Percentiles rank a stretch among this genome's conserved stretches.
Conservation (phyloP, 495 filamentous ascomycete genomes). For the Neurospora hispaniola region DNA sequence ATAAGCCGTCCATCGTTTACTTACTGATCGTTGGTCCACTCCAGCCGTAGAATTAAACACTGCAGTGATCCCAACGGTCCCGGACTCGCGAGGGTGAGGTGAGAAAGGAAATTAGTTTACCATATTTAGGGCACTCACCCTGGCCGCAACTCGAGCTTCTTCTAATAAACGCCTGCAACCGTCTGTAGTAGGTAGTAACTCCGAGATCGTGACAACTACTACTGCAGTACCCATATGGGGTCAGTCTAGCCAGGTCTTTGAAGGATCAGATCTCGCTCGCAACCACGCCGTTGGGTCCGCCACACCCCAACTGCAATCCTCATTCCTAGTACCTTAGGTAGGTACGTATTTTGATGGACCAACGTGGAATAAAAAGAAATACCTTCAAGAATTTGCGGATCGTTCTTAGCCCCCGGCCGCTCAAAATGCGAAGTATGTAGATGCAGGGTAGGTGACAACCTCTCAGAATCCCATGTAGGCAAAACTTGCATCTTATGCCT, state of each 20-base stretch:
- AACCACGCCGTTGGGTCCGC: neutral
- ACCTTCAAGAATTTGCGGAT: no score
- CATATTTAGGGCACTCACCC: neutral
- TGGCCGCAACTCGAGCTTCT: neutral
- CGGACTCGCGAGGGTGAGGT: neutral
- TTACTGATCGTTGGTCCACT: neutral
- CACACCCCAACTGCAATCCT: neutral
- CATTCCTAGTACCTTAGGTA: no score
- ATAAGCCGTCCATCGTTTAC: neutral
- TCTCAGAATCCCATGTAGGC: neutral
- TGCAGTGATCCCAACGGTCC: neutral
- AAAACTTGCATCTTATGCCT: no score
- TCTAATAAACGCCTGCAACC: neutral
- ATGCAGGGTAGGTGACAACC: neutral
- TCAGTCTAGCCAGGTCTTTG: neutral
- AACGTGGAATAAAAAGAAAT: no score
- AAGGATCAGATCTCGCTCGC: neutral
- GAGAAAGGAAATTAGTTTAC: neutral
- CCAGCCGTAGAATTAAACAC: neutral
- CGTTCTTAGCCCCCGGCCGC: no score
- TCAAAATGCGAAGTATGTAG: no score
- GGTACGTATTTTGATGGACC: no score
- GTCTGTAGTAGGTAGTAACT: neutral
- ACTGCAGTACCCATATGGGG: no score
- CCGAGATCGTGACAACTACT: neutral